Percentiles rank a stretch among this genome's conserved stretches.
Conservation (phyloP, 352 stramenopile species). For the Saprolegnia parasitica region DNA sequence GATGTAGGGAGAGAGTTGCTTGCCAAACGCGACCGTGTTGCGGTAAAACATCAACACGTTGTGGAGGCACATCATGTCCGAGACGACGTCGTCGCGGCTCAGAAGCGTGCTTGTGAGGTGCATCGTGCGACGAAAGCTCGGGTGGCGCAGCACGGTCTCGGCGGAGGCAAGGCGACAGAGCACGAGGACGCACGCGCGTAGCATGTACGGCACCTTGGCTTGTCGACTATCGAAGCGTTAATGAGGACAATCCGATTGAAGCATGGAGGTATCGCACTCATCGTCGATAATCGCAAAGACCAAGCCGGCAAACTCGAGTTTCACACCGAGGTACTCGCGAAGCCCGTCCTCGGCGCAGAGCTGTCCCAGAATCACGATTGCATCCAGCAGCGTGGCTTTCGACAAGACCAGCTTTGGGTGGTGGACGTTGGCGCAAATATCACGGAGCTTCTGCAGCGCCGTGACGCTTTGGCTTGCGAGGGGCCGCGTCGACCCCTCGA, state of each 20-base stretch:
- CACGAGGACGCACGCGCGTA: slow-evolving; percentile 17
- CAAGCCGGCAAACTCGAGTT: neutral
- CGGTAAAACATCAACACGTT: slow-evolving; percentile 25
- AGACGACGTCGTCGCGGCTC: neutral
- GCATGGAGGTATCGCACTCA: neutral
- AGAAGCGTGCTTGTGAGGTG: slow-evolving; percentile 16
- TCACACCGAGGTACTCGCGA: slow-evolving; percentile 22
- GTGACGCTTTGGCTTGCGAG: slow-evolving; percentile 2
- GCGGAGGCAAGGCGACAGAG: slow-evolving; percentile 17
- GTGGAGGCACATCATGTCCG: slow-evolving; percentile 19
- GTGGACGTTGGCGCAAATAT: slow-evolving; percentile 23
- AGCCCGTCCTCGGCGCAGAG: slow-evolving; percentile 25
- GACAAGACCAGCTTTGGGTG: neutral
- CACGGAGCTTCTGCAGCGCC: slow-evolving; percentile 12
- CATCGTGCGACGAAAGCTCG: slow-evolving; percentile 6
- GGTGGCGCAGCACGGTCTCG: neutral
- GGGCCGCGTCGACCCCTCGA: neutral
- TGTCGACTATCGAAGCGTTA: slow-evolving; percentile 9
- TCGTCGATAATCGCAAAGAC: slow-evolving; percentile 27
- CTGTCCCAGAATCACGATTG: slow-evolving; percentile 12
- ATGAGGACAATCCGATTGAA: neutral
- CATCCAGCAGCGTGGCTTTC: slow-evolving; percentile 15
- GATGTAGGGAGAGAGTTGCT: neutral
- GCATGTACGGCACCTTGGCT: slow-evolving; percentile 13
- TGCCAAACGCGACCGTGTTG: slow-evolving; percentile 23